These are phyloP conservation scores for Pachyrhizus erosus DNA, from an alignment of 306 rosid genomes.

Conservation along the genomic window DNA sequence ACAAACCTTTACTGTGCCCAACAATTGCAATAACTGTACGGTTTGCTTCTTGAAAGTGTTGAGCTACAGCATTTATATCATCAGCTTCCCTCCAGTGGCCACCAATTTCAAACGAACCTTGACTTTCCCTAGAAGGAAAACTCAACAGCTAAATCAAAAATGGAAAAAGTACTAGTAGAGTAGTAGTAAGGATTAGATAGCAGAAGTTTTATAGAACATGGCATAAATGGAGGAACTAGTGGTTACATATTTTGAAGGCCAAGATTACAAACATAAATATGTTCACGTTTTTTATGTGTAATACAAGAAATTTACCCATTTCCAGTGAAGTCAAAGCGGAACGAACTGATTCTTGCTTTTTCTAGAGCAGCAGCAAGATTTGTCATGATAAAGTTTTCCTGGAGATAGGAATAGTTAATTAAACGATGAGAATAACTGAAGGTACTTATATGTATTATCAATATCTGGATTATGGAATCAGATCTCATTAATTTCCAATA, in stretches of 20 bases:
- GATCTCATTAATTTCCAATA: background rate
- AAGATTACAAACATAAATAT: constrained; percentile 6
- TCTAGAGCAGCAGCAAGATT: constrained; percentile 71
- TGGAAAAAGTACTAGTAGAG: background rate
- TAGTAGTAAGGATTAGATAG: background rate
- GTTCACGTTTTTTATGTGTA: background rate
- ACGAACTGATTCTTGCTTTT: constrained; percentile 63
- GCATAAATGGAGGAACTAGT: background rate
- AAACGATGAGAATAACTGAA: constrained; percentile 3
- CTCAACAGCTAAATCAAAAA: background rate
- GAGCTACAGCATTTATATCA: constrained; percentile 65
- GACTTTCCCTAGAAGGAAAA: constrained; percentile 22
- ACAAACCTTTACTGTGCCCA: constrained; percentile 88
- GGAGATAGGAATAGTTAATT: constrained; percentile 29
- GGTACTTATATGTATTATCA: background rate
- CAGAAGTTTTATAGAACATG: background rate
- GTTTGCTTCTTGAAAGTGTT: constrained; percentile 59
- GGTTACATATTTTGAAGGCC: background rate
- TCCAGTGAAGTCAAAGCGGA: constrained; percentile 80
- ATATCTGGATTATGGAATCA: background rate
- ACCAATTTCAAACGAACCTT: constrained; percentile 63
- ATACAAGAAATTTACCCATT: constrained; percentile 62
- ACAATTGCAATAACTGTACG: constrained; percentile 58
- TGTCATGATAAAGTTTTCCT: constrained; percentile 59
- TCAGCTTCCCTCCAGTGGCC: constrained; percentile 71